These are phyloP conservation scores for Grosmannia clavigera DNA, from an alignment of 2,329 filamentous ascomycete species.

Conservation along the genomic window DNA sequence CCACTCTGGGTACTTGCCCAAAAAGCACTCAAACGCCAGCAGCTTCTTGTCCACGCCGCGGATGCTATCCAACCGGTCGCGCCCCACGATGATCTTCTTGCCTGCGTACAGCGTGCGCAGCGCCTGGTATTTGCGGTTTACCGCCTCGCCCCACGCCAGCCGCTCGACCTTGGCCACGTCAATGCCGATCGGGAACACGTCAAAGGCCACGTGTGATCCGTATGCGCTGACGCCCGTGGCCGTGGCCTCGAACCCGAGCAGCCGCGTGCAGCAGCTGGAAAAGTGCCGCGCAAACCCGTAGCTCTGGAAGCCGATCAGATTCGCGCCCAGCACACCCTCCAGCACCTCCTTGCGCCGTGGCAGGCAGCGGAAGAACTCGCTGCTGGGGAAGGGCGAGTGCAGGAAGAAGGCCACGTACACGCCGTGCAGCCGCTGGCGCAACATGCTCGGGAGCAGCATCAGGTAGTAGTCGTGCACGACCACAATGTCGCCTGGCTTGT, in stretches of 20 bases:
- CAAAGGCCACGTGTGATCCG: conserved; percentile 77
- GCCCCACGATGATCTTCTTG: conserved; percentile 89
- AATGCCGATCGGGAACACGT: conserved; percentile 90
- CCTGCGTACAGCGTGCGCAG: conserved; percentile 70
- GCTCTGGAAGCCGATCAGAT: conserved; percentile 90
- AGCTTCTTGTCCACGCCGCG: conserved; percentile 92
- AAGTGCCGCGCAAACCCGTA: conserved; percentile 94
- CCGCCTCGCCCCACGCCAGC: conserved; percentile 57
- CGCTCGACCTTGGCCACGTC: conserved; percentile 70
- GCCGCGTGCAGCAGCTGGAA: conserved; percentile 81
- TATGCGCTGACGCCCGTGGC: conserved; percentile 75
- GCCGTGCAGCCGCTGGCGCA: conserved; percentile 74
- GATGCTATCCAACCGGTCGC: conserved; percentile 86
- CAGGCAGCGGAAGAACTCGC: conserved; percentile 85
- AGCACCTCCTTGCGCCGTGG: conserved; percentile 81
- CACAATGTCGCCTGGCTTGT: conserved; percentile 85
- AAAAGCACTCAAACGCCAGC: conserved; percentile 84
- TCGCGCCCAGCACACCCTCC: conserved; percentile 79
- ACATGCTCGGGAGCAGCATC: conserved; percentile 74
- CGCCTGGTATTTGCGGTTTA: conserved; percentile 58
- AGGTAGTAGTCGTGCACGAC: conserved; percentile 93
- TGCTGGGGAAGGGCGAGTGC: conserved; percentile 89
- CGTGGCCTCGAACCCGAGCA: conserved; percentile 85
- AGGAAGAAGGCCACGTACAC: conserved; percentile 94
- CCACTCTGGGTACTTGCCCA: conserved; percentile 86